phyloP scores from a whole-genome alignment of 768 basidiomycete genomes.

The Leccinum subtestaceum region DNA sequence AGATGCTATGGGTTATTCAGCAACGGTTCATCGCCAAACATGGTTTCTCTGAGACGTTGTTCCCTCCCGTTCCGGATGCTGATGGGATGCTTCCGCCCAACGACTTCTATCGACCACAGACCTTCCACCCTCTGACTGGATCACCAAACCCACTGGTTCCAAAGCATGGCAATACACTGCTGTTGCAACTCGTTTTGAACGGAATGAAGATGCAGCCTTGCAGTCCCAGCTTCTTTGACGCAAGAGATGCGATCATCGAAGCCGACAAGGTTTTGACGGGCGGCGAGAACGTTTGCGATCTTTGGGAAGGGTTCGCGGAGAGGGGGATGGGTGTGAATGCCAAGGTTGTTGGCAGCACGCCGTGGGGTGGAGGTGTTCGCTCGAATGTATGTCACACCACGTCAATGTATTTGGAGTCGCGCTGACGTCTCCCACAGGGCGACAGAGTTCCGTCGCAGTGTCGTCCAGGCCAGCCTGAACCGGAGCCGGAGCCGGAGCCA shows the following conservation, averaged over 20 bases:
- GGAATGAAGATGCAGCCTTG: conserved; percentile 98
- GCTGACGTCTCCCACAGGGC: conserved; percentile 33
- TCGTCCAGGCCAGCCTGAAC: conserved; percentile 22
- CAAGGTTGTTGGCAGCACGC: conserved; percentile 38
- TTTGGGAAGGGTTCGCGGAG: conserved; percentile 84
- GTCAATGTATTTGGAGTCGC: neutral
- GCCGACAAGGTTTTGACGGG: conserved; percentile 74
- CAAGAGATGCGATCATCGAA: conserved; percentile 85
- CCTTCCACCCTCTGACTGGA: conserved; percentile 29
- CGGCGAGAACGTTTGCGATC: conserved; percentile 86
- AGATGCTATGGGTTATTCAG: conserved; percentile 80
- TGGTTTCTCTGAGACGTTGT: conserved; percentile 74
- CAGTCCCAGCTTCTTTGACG: conserved; percentile 85
- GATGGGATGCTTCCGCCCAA: conserved; percentile 66
- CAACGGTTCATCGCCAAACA: conserved; percentile 77
- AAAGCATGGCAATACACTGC: conserved; percentile 87
- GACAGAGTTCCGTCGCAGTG: conserved; percentile 42
- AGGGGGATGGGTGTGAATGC: conserved; percentile 84
- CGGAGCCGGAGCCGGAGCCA: conserved; percentile 27
- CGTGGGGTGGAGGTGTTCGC: too few species aligned
- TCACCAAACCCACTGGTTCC: conserved; percentile 59
- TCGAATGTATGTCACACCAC: too few species aligned
- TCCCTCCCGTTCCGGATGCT: conserved; percentile 69
- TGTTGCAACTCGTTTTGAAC: conserved; percentile 79
- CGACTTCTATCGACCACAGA: conserved; percentile 60